These are phyloP conservation scores for Yarrowia sp. DNA, from an alignment of 805 yeast genomes.

Conservation along the genomic window DNA sequence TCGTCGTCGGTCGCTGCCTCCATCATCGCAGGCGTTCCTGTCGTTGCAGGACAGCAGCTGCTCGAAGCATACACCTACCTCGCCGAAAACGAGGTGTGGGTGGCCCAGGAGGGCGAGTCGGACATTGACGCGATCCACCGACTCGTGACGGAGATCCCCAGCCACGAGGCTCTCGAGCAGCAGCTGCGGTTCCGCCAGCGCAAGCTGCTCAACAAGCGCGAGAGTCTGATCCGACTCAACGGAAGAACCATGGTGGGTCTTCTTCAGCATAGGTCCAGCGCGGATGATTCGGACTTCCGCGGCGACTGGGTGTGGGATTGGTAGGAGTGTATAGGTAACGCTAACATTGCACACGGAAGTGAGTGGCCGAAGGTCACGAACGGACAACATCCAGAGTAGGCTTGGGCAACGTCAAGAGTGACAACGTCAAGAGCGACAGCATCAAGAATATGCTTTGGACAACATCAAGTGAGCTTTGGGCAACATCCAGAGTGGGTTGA, in stretches of 20 bases:
- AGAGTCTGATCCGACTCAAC: background rate
- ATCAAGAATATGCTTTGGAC: too few species aligned
- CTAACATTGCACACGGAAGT: too few species aligned
- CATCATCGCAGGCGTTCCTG: constrained; percentile 14
- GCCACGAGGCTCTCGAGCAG: background rate
- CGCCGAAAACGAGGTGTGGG: background rate
- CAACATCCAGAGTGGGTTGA: too few species aligned
- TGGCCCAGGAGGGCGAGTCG: constrained; percentile 18
- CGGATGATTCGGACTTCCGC: background rate
- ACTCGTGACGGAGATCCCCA: background rate
- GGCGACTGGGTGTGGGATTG: constrained; percentile 5
- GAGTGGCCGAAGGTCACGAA: too few species aligned
- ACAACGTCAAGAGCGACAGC: too few species aligned
- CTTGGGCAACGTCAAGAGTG: too few species aligned
- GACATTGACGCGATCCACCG: constrained; percentile 15
- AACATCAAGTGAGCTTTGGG: too few species aligned
- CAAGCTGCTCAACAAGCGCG: constrained; percentile 5
- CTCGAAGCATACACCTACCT: constrained; percentile 23
- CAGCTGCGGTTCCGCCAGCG: constrained; percentile 11
- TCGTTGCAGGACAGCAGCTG: background rate
- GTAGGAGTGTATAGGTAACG: too few species aligned
- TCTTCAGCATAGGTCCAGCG: background rate
- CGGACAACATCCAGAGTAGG: too few species aligned
- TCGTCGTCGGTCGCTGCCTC: constrained; percentile 18
- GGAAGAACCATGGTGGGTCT: background rate